Percentiles rank a stretch among this genome's conserved stretches.
Conservation (phyloP, 2,329 filamentous ascomycete genomes). For the Talaromyces amestolkiae region DNA sequence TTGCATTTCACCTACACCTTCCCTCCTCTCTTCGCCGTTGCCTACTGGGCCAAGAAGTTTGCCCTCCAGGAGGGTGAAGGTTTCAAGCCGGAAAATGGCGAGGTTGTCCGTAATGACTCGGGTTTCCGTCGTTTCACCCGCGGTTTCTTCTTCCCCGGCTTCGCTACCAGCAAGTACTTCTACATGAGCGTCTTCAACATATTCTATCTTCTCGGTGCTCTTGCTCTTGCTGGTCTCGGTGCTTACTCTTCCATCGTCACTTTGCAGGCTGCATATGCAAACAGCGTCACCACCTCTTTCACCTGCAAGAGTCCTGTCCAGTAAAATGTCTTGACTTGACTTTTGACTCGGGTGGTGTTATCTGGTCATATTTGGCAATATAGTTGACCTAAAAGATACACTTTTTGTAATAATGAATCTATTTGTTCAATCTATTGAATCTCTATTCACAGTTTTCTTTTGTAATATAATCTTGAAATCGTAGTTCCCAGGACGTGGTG, state of each 20-base stretch:
- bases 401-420: neutral
- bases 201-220: constrained; percentile 25
- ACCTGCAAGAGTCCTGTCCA: constrained; percentile 30
- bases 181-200: constrained; percentile 28
- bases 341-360: too few species aligned
- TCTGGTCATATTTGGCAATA: neutral
- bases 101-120: constrained; percentile 21
- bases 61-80: constrained; percentile 29
- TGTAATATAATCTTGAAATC: too few species aligned
- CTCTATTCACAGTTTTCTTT: too few species aligned
- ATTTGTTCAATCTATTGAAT: neutral
- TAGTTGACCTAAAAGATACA: neutral
- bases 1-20: constrained; percentile 51
- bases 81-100: constrained; percentile 25
- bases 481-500: too few species aligned
- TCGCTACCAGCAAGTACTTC: constrained; percentile 18
- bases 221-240: constrained; percentile 27
- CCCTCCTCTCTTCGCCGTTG: constrained; percentile 38
- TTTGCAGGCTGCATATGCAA: constrained; percentile 30
- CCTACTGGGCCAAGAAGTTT: constrained; percentile 27
- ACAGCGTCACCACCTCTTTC: constrained; percentile 28
- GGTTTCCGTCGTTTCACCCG: constrained; percentile 23
- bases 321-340: too few species aligned
- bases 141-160: constrained; percentile 31
- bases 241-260: constrained; percentile 27